Conservation (phyloP, 345 rosid genomes). For the Kernera saxatilis region DNA sequence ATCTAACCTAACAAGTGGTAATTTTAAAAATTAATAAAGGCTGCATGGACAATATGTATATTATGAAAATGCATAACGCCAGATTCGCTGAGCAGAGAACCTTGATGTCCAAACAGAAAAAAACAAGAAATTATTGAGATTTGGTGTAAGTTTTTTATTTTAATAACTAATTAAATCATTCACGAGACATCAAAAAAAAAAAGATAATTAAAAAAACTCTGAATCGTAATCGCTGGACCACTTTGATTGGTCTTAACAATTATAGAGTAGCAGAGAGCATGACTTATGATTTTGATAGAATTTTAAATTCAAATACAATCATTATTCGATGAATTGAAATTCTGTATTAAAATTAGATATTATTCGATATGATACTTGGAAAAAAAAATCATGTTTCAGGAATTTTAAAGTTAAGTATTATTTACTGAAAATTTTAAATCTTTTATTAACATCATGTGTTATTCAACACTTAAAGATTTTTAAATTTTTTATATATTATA, state of each 20-base stretch:
- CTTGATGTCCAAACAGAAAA: slow-evolving; percentile 3
- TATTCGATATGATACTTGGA: no score
- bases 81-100: slow-evolving; percentile 11
- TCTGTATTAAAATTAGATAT: no score
- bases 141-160: not conserved
- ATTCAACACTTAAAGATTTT: no score
- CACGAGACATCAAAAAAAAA: not conserved
- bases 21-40: not conserved
- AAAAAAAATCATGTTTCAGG: no score
- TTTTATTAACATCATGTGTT: no score
- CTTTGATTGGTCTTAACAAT: not conserved
- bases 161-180: slow-evolving; percentile 6
- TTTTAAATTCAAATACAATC: no score
- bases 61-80: slow-evolving; percentile 1
- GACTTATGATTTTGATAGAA: no score
- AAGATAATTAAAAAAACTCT: not conserved
- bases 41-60: not conserved
- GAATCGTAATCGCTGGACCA: not conserved
- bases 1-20: not conserved
- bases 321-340: no score
- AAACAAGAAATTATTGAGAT: not conserved
- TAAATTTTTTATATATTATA: no score
- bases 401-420: no score
- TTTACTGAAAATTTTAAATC: no score
- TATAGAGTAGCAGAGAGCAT: no score